Percentiles rank a stretch among this genome's conserved stretches.
Evolutionary conservation across 2,329 filamentous ascomycete species (phyloP).

Genomic region (Fonsecaea monophora): DNA sequence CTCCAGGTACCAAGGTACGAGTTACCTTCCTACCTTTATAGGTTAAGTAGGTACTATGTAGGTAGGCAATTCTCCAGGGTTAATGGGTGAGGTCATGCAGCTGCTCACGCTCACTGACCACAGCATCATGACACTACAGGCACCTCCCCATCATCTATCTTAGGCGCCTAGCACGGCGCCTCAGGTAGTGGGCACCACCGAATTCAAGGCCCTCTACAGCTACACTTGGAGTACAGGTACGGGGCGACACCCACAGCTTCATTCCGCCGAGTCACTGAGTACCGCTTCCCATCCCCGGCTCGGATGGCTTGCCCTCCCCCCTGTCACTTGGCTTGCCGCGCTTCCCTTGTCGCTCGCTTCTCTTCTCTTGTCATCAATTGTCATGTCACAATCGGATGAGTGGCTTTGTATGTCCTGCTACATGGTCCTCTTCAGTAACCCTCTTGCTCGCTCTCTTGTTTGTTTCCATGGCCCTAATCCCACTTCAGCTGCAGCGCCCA

Average conservation of each 20-base stretch:
- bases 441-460: background rate
- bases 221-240: background rate
- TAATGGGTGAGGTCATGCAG: background rate
- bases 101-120: background rate
- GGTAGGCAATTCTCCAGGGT: background rate
- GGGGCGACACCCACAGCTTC: background rate
- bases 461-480: background rate
- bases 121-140: no score
- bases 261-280: background rate
- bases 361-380: slow-evolving; percentile 1
- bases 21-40: no score
- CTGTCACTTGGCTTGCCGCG: background rate
- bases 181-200: no score
- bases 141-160: no score
- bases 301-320: background rate
- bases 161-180: no score
- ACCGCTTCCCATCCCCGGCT: background rate
- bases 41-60: no score
- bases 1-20: background rate
- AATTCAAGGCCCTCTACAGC: background rate
- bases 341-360: slow-evolving; percentile 5
- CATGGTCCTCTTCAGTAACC: background rate
- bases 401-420: background rate
- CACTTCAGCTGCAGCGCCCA: background rate
- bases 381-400: background rate